phyloP scores from a whole-genome alignment of 2,329 filamentous ascomycete species.

The Colletotrichum cordylinicola region DNA sequence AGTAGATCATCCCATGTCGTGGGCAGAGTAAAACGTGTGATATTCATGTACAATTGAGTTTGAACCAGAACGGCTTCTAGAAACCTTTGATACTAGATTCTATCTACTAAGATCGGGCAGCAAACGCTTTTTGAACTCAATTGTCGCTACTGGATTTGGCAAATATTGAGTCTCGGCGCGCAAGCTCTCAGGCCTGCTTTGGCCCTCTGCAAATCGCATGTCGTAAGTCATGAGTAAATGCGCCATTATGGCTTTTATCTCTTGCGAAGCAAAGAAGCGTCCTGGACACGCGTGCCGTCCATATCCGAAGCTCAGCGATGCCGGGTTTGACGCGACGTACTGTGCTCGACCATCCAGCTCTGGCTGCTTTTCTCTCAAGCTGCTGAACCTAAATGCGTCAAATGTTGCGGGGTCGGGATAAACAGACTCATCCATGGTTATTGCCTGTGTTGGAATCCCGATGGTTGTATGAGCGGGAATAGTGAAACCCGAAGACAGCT shows the following conservation, averaged over 20 bases:
- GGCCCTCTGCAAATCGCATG: neutral
- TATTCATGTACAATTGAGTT: neutral
- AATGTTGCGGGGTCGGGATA: neutral
- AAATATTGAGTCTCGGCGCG: neutral
- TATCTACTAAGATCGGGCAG: neutral
- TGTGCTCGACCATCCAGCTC: neutral
- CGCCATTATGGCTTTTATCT: neutral
- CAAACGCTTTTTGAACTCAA: neutral
- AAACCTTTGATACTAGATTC: neutral
- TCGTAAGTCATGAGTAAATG: neutral
- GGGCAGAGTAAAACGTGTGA: neutral
- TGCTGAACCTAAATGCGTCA: neutral
- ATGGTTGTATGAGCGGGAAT: neutral
- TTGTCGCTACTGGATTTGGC: neutral
- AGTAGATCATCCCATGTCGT: neutral
- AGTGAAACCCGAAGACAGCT: neutral
- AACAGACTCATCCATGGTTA: neutral
- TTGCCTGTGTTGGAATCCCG: neutral
- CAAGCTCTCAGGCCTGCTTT: neutral
- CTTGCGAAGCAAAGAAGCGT: neutral
- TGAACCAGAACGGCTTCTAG: neutral
- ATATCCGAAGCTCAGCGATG: neutral
- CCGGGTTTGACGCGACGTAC: neutral
- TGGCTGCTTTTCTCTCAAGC: neutral
- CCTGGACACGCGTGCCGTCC: slow-evolving; percentile 1